Percentiles rank a stretch among this genome's conserved stretches.
These are phyloP conservation scores for Aspergillaceae sp. DNA, from an alignment of 2,329 filamentous ascomycete species.

Conservation along the genomic window DNA sequence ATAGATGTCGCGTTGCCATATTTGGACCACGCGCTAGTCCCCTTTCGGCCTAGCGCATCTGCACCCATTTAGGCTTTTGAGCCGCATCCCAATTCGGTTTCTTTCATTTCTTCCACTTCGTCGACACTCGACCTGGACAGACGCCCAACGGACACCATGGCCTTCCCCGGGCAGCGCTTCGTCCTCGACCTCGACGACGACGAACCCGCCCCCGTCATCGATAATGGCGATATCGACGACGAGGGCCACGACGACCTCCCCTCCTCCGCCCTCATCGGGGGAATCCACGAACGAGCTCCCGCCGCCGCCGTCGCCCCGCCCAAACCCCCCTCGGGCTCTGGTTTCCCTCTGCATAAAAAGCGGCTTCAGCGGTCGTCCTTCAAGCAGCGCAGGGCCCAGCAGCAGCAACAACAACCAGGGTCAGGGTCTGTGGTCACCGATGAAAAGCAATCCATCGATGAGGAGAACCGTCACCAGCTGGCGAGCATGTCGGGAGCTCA, in stretches of 20 bases:
- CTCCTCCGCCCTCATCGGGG: conserved; percentile 49
- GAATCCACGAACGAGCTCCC: conserved; percentile 68
- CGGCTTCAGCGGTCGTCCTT: conserved; percentile 66
- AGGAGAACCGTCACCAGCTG: conserved; percentile 68
- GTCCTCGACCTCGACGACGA: conserved; percentile 51
- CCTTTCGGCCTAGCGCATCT: conserved; percentile 10
- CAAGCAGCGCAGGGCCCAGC: conserved; percentile 54
- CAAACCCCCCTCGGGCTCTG: conserved; percentile 58
- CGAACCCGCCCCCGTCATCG: conserved; percentile 29
- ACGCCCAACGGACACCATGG: conserved; percentile 28
- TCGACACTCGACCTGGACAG: not conserved
- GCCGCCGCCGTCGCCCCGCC: conserved; percentile 31
- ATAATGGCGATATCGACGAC: conserved; percentile 6
- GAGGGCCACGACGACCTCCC: not conserved
- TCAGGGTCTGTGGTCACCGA: conserved; percentile 42
- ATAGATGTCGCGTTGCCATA: too few species aligned
- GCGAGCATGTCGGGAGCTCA: conserved; percentile 71
- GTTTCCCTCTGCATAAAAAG: conserved; percentile 85
- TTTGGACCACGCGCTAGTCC: conserved; percentile 13
- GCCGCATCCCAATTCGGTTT: conserved; percentile 24
- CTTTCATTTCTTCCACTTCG: conserved; percentile 10
- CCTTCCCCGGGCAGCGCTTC: conserved; percentile 53
- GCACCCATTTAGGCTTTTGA: conserved; percentile 30
- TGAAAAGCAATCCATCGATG: conserved; percentile 59
- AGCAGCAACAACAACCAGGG: conserved; percentile 3